These are phyloP conservation scores for Amaranthus cruentus DNA, from an alignment of 148 eudicot genomes.

Conservation along the genomic window DNA sequence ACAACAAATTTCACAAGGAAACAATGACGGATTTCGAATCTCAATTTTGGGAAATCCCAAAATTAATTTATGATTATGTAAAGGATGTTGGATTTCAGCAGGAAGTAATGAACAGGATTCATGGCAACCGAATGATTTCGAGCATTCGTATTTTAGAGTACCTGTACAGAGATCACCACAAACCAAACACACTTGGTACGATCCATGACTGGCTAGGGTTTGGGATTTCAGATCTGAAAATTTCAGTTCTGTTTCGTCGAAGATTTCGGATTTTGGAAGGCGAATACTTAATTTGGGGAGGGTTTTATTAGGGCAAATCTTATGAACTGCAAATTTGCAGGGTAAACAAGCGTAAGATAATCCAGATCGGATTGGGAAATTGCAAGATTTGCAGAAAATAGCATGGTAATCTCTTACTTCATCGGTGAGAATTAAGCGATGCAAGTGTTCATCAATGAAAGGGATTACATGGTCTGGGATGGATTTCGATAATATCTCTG, in stretches of 20 bases:
- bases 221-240: neutral
- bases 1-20: neutral
- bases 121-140: neutral
- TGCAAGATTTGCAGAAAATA: neutral
- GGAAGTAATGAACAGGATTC: neutral
- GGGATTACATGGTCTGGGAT: neutral
- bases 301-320: neutral
- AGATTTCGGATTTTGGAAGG: neutral
- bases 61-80: neutral
- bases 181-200: neutral
- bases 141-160: neutral
- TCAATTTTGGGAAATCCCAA: neutral
- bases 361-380: neutral
- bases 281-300: neutral
- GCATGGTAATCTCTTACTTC: neutral
- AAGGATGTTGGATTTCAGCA: neutral
- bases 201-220: neutral
- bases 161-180: neutral
- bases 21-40: neutral
- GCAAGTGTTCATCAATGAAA: neutral
- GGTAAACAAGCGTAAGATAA: neutral
- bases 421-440: neutral
- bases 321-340: neutral
- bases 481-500: too few relatives aligned
- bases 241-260: neutral